Base-by-base conservation (phyloP, 2,329 filamentous ascomycete species). In the Phyllosticta ampelicida region DNA sequence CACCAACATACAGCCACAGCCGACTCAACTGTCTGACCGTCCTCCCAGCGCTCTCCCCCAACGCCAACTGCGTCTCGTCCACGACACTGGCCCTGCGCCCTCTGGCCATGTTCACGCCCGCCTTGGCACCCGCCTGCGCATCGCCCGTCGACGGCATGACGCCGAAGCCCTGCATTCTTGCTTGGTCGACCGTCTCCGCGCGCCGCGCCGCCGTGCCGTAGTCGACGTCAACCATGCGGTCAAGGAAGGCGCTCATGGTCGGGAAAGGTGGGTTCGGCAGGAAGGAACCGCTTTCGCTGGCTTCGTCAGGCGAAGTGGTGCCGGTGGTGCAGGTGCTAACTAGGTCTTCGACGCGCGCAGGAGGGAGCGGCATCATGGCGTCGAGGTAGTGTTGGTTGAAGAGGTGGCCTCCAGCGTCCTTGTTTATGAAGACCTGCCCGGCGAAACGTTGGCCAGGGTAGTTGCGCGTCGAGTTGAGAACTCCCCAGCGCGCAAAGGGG, bases 401-500 rank as follows among this genome's bases (percentile, higher is more conserved):
- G 60, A 73, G 63, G 61, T 77, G 75, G 5, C 75, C 75, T 0
- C 67, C 67, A 9, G 66, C 68, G 1, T 30, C 48, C 9, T 71
- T 69, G 19, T 71, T 69, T 18, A 74, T 68, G 53, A 78, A 78
- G 0, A 78, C 64, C n/a, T 68, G 70, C 1, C 77, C 77, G 54
- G 73, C 67, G 59, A 74, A 79, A 16, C 72, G 70, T 58, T 75
- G 78, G 1, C 73, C 68, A 48, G 53, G 18, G 36, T 21, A 19
- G 56, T 78, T 77, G 29, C 73, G 77, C 3, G 77, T 76, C 65
- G 86, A 88, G 66, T 87, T 80, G 28, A 90, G 74, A 6, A 89
- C 81, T 1, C 87, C 87, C 78, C 85, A 87, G 9, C 83, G 74
- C 4, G 86, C 80, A 2, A 90, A 86, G 62, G 87, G 86, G 64